phyloP scores from a whole-genome alignment of 192 early-diverging fungal species.

The Oehlia diaphana region DNA sequence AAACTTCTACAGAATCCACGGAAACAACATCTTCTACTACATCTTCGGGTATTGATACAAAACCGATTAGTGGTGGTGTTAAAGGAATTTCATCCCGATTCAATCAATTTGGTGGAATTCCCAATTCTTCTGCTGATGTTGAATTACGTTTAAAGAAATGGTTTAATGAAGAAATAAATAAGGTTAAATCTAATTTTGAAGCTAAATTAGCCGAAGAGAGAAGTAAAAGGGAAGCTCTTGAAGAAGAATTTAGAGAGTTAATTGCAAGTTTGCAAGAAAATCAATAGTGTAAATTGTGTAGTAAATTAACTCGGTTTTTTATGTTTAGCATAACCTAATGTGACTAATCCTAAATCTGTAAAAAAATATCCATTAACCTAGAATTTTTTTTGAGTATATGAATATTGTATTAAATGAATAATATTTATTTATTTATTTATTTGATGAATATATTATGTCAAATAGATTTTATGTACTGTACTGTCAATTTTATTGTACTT shows the following conservation, averaged over 20 bases:
- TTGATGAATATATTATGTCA: no score
- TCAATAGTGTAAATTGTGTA: no score
- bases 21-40: slow-evolving; percentile 13
- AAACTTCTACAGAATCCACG: slow-evolving; percentile 5
- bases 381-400: no score
- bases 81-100: slow-evolving; percentile 39
- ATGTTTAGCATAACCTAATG: no score
- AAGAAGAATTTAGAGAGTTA: slow-evolving; percentile 34
- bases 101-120: slow-evolving; percentile 43
- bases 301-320: no score
- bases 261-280: slow-evolving; percentile 30
- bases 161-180: slow-evolving; percentile 43
- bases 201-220: slow-evolving; percentile 36
- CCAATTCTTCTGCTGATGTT: slow-evolving; percentile 29
- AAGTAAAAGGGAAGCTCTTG: slow-evolving; percentile 33
- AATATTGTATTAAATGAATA: no score
- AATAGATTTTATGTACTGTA: no score
- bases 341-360: no score
- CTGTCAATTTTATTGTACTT: no score
- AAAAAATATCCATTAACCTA: no score
- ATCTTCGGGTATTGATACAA: not conserved
- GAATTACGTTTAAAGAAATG: slow-evolving; percentile 39
- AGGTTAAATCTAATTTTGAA: slow-evolving; percentile 34
- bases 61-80: slow-evolving; percentile 37
- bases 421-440: no score